Percentiles rank a stretch among this genome's conserved stretches.
Evolutionary conservation across 805 yeast genomes (phyloP).

Genomic region (Kluyveromyces aestuarii): DNA sequence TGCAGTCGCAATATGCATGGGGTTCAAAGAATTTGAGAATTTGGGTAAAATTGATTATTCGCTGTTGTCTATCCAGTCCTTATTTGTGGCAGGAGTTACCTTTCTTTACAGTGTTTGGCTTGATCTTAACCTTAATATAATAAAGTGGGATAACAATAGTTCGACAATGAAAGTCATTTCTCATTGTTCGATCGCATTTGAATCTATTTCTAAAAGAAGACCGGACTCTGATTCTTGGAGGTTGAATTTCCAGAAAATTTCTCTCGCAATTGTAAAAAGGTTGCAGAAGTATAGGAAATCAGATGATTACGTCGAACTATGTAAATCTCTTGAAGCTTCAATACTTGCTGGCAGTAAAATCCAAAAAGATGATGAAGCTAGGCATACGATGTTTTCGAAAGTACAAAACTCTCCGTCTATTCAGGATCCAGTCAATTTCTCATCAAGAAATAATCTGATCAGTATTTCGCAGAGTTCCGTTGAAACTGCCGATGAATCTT

Average conservation of each 20-base stretch:
- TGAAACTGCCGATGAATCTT: neutral
- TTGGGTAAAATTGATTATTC: constrained; percentile 20
- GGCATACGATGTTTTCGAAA: too few species aligned
- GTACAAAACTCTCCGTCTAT: too few species aligned
- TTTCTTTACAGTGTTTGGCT: constrained; percentile 5
- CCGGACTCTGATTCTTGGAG: neutral
- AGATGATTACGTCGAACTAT: too few species aligned
- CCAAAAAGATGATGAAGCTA: too few species aligned
- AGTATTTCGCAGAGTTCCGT: too few species aligned
- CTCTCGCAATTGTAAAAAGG: too few species aligned
- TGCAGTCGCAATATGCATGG: constrained; percentile 24
- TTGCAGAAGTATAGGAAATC: too few species aligned
- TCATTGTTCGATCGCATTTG: constrained; percentile 22
- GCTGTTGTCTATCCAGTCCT: constrained; percentile 28
- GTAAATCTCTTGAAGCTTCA: too few species aligned
- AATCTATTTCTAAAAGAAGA: constrained; percentile 24
- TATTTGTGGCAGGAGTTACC: constrained; percentile 3
- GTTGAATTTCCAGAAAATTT: too few species aligned
- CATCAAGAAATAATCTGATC: too few species aligned
- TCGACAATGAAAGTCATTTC: constrained; percentile 18
- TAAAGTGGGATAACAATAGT: neutral
- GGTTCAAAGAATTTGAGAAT: constrained; percentile 21
- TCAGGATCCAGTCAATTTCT: too few species aligned
- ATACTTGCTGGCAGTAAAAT: too few species aligned
- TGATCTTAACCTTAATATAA: neutral